A percentile compares a stretch with the other conserved stretches of the same genome.
Conservation (phyloP, 148 eudicot species). For the Talinum fruticosum region DNA sequence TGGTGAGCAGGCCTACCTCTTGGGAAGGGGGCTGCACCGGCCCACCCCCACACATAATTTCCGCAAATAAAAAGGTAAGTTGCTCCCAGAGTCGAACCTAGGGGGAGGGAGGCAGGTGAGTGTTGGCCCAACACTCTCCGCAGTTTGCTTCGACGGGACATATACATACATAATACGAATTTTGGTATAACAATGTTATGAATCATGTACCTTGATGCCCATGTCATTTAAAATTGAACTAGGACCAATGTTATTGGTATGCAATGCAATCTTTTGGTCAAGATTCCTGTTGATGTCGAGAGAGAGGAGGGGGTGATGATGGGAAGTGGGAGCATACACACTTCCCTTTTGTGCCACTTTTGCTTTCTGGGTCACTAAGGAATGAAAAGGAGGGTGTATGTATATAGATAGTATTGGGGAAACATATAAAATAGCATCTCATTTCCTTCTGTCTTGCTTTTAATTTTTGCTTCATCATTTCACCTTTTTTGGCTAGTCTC, state of each 20-base stretch:
- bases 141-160: too few relatives aligned
- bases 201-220: neutral
- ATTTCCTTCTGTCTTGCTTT: neutral
- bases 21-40: too few relatives aligned
- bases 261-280: neutral
- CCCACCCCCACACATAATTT: too few relatives aligned
- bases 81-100: too few relatives aligned
- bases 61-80: too few relatives aligned
- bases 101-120: too few relatives aligned
- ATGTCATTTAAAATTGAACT: neutral
- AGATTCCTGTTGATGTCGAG: neutral
- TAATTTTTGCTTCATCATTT: neutral
- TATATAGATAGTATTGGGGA: neutral
- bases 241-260: neutral
- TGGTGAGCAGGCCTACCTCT: too few relatives aligned
- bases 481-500: neutral
- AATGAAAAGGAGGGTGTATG: neutral
- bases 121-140: too few relatives aligned
- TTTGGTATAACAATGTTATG: neutral
- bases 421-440: neutral
- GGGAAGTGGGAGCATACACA: neutral
- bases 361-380: neutral
- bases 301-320: neutral
- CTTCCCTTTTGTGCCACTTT: neutral
- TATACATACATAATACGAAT: too few relatives aligned